A percentile compares a stretch with the other conserved stretches of the same genome.
Conservation (phyloP, 176 grass and related monocot genomes). For the Oryza brachyantha region DNA sequence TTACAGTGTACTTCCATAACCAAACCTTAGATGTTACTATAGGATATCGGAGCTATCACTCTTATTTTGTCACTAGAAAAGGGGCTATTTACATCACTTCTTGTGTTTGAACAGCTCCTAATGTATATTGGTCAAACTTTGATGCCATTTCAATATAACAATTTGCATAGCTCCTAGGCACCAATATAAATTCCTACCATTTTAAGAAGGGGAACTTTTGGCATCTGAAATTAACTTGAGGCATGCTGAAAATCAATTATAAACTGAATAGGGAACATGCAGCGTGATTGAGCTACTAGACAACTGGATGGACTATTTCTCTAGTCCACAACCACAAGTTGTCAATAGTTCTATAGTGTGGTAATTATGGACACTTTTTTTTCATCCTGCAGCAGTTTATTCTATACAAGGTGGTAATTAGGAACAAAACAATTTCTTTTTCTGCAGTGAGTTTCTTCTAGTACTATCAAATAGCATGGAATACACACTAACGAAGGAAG, state of each 20-base stretch:
- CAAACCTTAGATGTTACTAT: background rate
- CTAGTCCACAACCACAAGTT: constrained; percentile 4
- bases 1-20: background rate
- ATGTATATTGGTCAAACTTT: background rate
- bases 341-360: constrained; percentile 8
- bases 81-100: background rate
- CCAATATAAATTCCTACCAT: background rate
- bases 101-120: constrained; percentile 3
- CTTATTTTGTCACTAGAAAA: constrained; percentile 19
- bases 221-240: background rate
- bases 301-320: background rate
- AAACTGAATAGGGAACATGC: constrained; percentile 1
- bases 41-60: background rate
- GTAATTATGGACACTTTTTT: constrained; percentile 24
- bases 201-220: background rate
- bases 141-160: background rate
- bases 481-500: constrained; percentile 71
- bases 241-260: background rate
- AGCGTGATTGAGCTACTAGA: background rate
- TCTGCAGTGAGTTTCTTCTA: constrained; percentile 63
- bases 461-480: constrained; percentile 64
- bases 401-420: constrained; percentile 9
- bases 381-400: constrained; percentile 56
- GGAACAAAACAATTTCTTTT: constrained; percentile 18
- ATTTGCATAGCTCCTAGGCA: background rate